These are phyloP conservation scores for Hypoxylon sp. DNA, from an alignment of 2,329 filamentous ascomycete species.

Conservation along the genomic window DNA sequence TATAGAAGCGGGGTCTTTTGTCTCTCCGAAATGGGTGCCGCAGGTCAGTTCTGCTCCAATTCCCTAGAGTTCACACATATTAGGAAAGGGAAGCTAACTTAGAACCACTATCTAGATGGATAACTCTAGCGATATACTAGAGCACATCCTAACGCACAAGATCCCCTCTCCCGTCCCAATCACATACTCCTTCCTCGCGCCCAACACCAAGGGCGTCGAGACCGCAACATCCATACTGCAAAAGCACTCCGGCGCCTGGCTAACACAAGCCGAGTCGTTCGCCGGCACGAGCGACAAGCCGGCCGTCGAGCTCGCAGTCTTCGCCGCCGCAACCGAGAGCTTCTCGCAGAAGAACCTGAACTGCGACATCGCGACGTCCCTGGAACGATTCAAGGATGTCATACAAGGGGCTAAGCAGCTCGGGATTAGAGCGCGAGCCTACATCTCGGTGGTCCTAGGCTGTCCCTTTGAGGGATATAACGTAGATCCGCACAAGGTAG, in stretches of 20 bases:
- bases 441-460: slow-evolving; percentile 83
- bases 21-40: slow-evolving; percentile 75
- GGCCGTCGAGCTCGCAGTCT: slow-evolving; percentile 79
- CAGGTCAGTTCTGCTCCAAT: slow-evolving; percentile 61
- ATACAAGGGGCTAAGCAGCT: slow-evolving; percentile 75
- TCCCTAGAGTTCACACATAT: too few relatives aligned
- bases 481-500: slow-evolving; percentile 73
- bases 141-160: slow-evolving; percentile 72
- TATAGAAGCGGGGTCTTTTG: slow-evolving; percentile 77
- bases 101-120: slow-evolving; percentile 74
- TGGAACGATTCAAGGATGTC: slow-evolving; percentile 77
- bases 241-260: slow-evolving; percentile 63
- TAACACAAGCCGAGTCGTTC: slow-evolving; percentile 64
- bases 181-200: slow-evolving; percentile 84
- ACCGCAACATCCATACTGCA: slow-evolving; percentile 70
- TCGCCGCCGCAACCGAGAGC: slow-evolving; percentile 83
- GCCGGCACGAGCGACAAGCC: slow-evolving; percentile 59
- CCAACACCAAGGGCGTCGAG: slow-evolving; percentile 79
- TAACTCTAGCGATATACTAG: slow-evolving; percentile 80
- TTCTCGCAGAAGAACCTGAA: slow-evolving; percentile 88
- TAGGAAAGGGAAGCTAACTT: slow-evolving; percentile 27
- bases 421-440: slow-evolving; percentile 79
- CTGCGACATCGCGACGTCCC: slow-evolving; percentile 80
- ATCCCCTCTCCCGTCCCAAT: slow-evolving; percentile 68
- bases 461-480: slow-evolving; percentile 81